Evolutionary conservation across 768 basidiomycete species (phyloP), one percentile per base, ranked within the genome.

Genomic region (Filobasidium floriforme): DNA sequence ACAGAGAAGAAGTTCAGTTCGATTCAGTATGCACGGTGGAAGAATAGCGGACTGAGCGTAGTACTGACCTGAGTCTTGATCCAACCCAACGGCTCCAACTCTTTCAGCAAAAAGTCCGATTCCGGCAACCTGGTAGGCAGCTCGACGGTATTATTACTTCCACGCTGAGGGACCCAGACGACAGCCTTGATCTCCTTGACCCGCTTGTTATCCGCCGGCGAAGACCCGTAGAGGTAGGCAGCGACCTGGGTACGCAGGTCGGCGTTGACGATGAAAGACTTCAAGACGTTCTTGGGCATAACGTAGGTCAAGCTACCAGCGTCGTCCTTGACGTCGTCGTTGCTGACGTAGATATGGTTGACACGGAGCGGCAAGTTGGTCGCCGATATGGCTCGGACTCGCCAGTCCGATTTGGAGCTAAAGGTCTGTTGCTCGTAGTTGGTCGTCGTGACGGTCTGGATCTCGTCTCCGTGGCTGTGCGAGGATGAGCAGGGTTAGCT

Each of bases 391-490:
- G 96, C 96, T 69, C 96, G 89, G 40, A 97, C 90, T 73, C 96
- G 91, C 96, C 96, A 99, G 79, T 99, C 96, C 4, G 96, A 97
- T 82, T 99, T 98, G 82, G 89, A 90, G 79, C 90, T 93, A 82
- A 99, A 99, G n/a, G 92, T 88, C 75, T 92, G 89, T 74, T 97
- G 92, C 79, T 96, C 96, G 77, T 99, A 99, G 75, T 90, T 92
- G 68, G 96, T 96, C 0, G 94, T 99, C 1, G 96, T 99, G 7
- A 93, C 87, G 1, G 90, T 90, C 77, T 92, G 89, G 70, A 98
- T 92, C 49, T 89, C 85, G 79, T 99, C 94, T 78, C 96, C 96
- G 71, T 96, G 92, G 66, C 69, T 70, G 41, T 19, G 46, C 11
- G 60, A 26, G 28, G 12, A 26, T 22, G 15, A n/a, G 14, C 10